Conservation (phyloP, 352 stramenopile species). For the Globisporangium parvum region DNA sequence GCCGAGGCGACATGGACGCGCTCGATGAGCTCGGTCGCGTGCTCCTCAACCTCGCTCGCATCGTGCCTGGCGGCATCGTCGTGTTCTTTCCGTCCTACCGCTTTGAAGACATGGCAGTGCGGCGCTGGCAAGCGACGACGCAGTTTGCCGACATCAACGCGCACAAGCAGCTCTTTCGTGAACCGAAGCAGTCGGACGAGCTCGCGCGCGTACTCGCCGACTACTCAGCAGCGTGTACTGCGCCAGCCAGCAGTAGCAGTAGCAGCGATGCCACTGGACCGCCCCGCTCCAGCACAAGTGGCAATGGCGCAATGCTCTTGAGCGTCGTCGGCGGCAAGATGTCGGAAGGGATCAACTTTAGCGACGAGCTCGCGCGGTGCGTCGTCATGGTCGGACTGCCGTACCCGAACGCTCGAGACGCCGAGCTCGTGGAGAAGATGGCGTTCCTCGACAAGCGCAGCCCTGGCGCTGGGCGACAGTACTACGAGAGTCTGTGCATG, state of each 20-base stretch:
- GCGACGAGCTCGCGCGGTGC: constrained; percentile 94
- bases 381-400: constrained; percentile 98
- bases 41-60: constrained; percentile 86
- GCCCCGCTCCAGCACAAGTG: not conserved
- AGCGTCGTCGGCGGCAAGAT: constrained; percentile 99
- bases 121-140: constrained; percentile 79
- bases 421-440: constrained; percentile 98
- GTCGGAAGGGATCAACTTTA: constrained; percentile 99
- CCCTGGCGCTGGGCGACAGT: constrained; percentile 72
- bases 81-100: constrained; percentile 98
- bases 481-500: constrained; percentile 99
- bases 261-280: not conserved
- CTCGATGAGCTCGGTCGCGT: constrained; percentile 94
- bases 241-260: not conserved
- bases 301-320: constrained; percentile 84
- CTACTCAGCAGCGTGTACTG: constrained; percentile 74
- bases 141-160: constrained; percentile 79
- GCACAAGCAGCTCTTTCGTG: constrained; percentile 91
- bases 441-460: constrained; percentile 76
- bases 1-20: constrained; percentile 59
- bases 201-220: constrained; percentile 82
- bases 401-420: constrained; percentile 96
- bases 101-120: constrained; percentile 90
- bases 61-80: constrained; percentile 93
- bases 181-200: constrained; percentile 92